Conservation (phyloP, 2,329 filamentous ascomycete genomes). For the Phyllachora maydis region DNA sequence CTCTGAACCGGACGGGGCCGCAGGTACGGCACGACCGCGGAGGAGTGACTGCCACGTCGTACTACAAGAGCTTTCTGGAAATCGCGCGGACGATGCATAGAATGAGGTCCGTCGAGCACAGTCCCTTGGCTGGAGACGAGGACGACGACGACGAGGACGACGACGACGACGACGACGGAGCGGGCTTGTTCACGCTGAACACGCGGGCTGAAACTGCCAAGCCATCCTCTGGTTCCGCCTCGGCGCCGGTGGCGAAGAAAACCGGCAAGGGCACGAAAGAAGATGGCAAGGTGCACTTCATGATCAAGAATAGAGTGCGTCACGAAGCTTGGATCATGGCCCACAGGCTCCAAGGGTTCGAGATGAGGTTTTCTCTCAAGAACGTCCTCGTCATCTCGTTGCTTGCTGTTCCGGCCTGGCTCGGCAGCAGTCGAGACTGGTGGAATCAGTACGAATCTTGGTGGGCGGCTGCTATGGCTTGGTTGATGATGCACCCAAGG, state of each 20-base stretch:
- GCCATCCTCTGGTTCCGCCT: too few species aligned
- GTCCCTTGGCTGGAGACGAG: conserved; percentile 9
- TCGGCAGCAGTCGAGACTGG: conserved; percentile 21
- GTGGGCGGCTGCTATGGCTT: conserved; percentile 37
- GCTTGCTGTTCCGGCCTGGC: conserved; percentile 31
- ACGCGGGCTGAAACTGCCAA: too few species aligned
- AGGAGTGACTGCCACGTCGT: conserved; percentile 29
- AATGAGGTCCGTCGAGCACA: conserved; percentile 17
- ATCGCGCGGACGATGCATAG: conserved; percentile 20
- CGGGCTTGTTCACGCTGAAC: too few species aligned
- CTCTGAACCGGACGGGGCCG: conserved; percentile 29
- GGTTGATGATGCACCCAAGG: conserved; percentile 34
- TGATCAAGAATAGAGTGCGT: conserved; percentile 16
- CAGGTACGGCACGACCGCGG: conserved; percentile 38
- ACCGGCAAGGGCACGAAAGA: conserved; percentile 17
- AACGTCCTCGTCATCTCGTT: conserved; percentile 27
- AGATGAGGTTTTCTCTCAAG: conserved; percentile 35
- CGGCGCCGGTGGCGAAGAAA: too few species aligned
- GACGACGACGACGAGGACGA: too few species aligned
- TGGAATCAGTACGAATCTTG: conserved; percentile 33
- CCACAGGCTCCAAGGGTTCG: conserved; percentile 33
- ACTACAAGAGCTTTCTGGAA: conserved; percentile 21
- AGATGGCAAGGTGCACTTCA: conserved; percentile 11
- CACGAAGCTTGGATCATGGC: conserved; percentile 26
- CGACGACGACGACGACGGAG: too few species aligned